Evolutionary conservation across 2,329 filamentous ascomycete species (phyloP), one percentile per base, ranked within the genome.

Genomic region (Fusarium sp.): DNA sequence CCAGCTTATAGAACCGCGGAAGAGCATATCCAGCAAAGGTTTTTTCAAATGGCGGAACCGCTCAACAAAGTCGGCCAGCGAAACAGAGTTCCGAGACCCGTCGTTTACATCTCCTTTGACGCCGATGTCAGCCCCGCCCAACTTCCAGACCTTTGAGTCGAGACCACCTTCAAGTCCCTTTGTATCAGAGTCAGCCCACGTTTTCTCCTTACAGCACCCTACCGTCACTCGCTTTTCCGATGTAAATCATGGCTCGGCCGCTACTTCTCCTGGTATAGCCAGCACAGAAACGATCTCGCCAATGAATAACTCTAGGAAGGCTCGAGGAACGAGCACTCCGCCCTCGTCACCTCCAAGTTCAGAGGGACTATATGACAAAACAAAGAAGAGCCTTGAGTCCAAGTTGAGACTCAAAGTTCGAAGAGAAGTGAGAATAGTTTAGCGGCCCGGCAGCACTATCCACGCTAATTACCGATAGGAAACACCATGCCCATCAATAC

Each of bases 181-280:
- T 61, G 69, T 82, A 9, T 82, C 81, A 1, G 84, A 86, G 62
- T 79, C 80, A 17, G 81, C 81, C 1, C 83, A 85, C 59, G 82
- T 86, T 0, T 75, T 79, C 4, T 84, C 82, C 0, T 69, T 86
- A 5, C 84, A 86, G 56, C 76, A 70, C 35, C 77, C 76, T 2
- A 49, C 70, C 5, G 44, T 56, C n/a, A 13, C 37, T 8, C 20
- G 39, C 5, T 41, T 66, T 39, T 37, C 71, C 8, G 47, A 63
- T n/a, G 41, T 55, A 7, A 47, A 53, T 2, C 60, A n/a, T 23
- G 58, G 68, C 25, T 58, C 46, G 17, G 17, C 9, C 15, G 17
- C 19, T 10, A 37, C 10, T 4, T 37, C 35, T n/a, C 17, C 35
- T 37, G 17, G 35, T 9, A 19, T 37, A 10, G 17, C 7, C 35